Evolutionary conservation across 306 rosid species (phyloP).

Genomic region (Lotus japonicus): DNA sequence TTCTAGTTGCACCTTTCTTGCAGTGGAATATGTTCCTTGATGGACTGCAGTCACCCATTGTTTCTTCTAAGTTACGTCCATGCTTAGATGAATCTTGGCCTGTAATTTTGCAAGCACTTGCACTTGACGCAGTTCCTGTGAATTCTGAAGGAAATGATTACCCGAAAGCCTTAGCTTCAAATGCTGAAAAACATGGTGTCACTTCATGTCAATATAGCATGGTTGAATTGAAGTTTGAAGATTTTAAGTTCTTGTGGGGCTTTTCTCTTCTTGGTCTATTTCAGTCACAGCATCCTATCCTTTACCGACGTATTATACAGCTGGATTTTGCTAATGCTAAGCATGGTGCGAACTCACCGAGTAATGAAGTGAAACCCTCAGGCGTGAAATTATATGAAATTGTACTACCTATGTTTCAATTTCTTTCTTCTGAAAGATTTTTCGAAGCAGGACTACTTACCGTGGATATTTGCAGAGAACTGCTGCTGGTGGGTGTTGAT

Average conservation of each 20-base stretch:
- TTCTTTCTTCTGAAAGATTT: conserved; percentile 61
- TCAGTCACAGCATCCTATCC: conserved; percentile 54
- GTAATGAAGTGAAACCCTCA: conserved; percentile 39
- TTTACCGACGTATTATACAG: conserved; percentile 44
- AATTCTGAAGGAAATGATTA: conserved; percentile 43
- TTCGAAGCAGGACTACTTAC: conserved; percentile 57
- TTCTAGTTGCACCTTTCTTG: conserved; percentile 25
- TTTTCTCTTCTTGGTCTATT: conserved; percentile 76
- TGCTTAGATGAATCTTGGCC: conserved; percentile 99
- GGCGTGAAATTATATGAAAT: conserved; percentile 65
- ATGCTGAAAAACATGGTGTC: conserved; percentile 26
- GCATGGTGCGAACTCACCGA: conserved; percentile 35
- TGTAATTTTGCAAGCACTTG: conserved; percentile 91
- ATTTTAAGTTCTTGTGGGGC: conserved; percentile 83
- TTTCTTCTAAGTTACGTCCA: conserved; percentile 64
- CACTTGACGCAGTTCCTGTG: conserved; percentile 81
- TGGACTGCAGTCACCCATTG: conserved; percentile 81
- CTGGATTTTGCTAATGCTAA: conserved; percentile 34
- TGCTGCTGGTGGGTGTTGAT: conserved; percentile 65
- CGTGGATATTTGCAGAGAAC: conserved; percentile 68
- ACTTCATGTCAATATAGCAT: conserved; percentile 63
- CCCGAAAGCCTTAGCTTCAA: conserved; percentile 25
- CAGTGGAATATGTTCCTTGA: conserved; percentile 92
- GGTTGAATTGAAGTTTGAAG: conserved; percentile 71
- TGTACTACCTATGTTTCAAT: conserved; percentile 78